Evolutionary conservation across 768 basidiomycete species (phyloP), one percentile per base, ranked within the genome.

Genomic region (Boletus speciosus): DNA sequence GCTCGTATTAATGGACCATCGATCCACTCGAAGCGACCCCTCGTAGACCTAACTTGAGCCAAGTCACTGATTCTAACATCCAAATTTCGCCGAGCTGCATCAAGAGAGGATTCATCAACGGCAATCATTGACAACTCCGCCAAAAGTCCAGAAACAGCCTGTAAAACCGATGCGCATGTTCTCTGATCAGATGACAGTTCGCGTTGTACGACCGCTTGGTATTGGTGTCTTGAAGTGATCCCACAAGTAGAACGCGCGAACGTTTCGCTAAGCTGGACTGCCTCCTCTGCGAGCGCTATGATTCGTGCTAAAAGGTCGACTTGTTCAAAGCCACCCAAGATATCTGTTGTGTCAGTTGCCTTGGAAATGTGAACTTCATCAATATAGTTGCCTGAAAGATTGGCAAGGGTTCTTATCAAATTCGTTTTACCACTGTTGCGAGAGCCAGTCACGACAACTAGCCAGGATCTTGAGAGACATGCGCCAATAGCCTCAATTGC

Each of bases 281-380:
- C 60, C 16, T 78, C 71, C 31, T 78, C 72, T 11, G 81, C 64
- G 10, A 79, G 52, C 16, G 65, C 62, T 10, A 71, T 49, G 39
- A 66, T 48, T 29, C 76, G 77, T 35, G 74, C 72, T n/a, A 70
- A 71, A 36, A 66, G 50, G 66, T 93, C 89, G 27, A 87, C 83
- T 71, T 98, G 96, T 71, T 99, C 97, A 65, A 98, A 98, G 67
- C 90, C 88, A 34, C 97, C 97, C 41, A 99, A 74, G 34, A 99
- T 85, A 70, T 99, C 97, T 69, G 86, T 85, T 1, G 94, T 90
- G 67, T 99, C 97, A 3, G 91, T 93, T 7, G 90, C 86, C 54
- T 81, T 86, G 67, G 90, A 95, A 65, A 98, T 76, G 16, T 83
- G 76, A 44, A 97, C 79, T 67, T 93, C 90, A 21, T 76, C 77